These are phyloP conservation scores for Aspergillus panamensis DNA, from an alignment of 495 filamentous ascomycete species.

Conservation along the genomic window DNA sequence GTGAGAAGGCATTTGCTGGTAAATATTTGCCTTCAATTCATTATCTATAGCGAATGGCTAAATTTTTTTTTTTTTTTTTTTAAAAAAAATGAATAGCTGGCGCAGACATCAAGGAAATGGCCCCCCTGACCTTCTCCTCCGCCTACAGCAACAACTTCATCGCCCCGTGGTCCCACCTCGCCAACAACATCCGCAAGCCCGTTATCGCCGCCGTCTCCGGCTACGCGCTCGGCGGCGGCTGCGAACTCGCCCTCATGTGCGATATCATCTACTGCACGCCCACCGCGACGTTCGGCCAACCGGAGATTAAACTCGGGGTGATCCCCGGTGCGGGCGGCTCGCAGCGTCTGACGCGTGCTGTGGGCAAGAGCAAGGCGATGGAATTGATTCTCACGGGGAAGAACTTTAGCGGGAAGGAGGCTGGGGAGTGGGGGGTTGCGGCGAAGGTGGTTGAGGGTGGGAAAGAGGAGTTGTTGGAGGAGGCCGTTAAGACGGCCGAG, in stretches of 20 bases:
- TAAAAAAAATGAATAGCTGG: slow-evolving; percentile 53
- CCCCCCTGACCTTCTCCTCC: slow-evolving; percentile 74
- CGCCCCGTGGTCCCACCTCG: slow-evolving; percentile 82
- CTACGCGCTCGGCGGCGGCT: slow-evolving; percentile 90
- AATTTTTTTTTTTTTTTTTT: background rate
- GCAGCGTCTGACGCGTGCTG: slow-evolving; percentile 80
- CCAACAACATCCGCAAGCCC: slow-evolving; percentile 79
- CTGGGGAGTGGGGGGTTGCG: slow-evolving; percentile 86
- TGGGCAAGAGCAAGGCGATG: slow-evolving; percentile 92
- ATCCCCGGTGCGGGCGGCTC: slow-evolving; percentile 91
- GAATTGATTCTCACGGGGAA: slow-evolving; percentile 87
- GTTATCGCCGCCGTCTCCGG: slow-evolving; percentile 92
- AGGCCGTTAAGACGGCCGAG: slow-evolving; percentile 75
- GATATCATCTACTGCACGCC: slow-evolving; percentile 89
- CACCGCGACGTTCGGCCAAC: slow-evolving; percentile 85
- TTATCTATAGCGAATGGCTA: background rate
- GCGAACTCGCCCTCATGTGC: slow-evolving; percentile 96
- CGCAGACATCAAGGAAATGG: slow-evolving; percentile 99
- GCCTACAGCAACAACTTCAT: slow-evolving; percentile 90
- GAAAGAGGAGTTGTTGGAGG: slow-evolving; percentile 73
- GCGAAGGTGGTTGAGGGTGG: slow-evolving; percentile 74
- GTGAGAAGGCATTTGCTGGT: slow-evolving; percentile 80
- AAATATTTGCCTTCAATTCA: slow-evolving; percentile 1
- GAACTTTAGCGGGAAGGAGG: slow-evolving; percentile 75
- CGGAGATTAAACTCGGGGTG: slow-evolving; percentile 89